These are phyloP conservation scores for Blechomonas ayalai DNA, from an alignment of 208 protist species.

Conservation along the genomic window DNA sequence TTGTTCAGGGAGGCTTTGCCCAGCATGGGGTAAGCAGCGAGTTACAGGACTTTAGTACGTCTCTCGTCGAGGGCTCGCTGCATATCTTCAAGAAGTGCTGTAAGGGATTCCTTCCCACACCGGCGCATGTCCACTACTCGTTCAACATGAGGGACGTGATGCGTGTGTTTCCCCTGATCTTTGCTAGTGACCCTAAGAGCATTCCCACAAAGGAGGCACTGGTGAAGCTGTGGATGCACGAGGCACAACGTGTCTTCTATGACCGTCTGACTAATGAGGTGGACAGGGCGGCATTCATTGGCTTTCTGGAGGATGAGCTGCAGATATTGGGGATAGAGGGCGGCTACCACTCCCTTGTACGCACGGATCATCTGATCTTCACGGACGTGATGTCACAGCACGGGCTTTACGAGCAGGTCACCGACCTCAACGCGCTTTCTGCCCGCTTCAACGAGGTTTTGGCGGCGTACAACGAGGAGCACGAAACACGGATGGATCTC, in stretches of 20 bases:
- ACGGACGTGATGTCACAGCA: conserved; percentile 85
- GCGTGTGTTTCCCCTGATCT: conserved; percentile 96
- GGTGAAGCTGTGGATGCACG: conserved; percentile 93
- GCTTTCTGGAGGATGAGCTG: conserved; percentile 63
- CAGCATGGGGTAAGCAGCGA: conserved; percentile 59
- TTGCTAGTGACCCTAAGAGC: conserved; percentile 60
- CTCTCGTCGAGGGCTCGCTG: conserved; percentile 89
- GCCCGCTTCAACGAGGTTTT: conserved; percentile 77
- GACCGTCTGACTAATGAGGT: conserved; percentile 90
- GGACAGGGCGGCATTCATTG: conserved; percentile 82
- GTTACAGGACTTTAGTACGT: conserved; percentile 30
- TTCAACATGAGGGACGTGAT: conserved; percentile 98
- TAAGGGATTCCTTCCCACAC: conserved; percentile 93
- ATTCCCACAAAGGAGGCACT: conserved; percentile 58
- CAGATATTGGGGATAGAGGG: conserved; percentile 44
- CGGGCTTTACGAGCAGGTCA: conserved; percentile 89
- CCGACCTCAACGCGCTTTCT: conserved; percentile 67
- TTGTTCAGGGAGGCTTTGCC: conserved; percentile 86
- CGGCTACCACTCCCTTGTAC: conserved; percentile 51
- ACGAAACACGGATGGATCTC: conserved; percentile 91
- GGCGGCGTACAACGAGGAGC: conserved; percentile 92
- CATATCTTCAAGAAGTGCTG: conserved; percentile 89
- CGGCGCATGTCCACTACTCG: conserved; percentile 97
- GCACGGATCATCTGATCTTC: conserved; percentile 88
- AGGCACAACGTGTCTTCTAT: conserved; percentile 93